Conservation (phyloP, 1,139 yeast genomes). For the Taiozyma sp. region DNA sequence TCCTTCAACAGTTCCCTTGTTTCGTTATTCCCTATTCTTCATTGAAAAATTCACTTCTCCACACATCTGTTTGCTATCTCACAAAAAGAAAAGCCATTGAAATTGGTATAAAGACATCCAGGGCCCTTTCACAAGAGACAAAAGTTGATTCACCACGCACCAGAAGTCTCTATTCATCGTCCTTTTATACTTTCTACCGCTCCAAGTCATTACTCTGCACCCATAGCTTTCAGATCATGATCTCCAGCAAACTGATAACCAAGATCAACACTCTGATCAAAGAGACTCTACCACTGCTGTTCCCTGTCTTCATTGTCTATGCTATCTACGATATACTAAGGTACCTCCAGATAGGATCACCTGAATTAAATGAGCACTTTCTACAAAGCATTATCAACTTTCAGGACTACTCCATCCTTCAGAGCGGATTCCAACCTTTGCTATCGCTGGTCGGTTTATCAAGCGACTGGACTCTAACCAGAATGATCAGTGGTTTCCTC, state of each 20-base stretch:
- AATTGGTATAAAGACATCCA: not conserved
- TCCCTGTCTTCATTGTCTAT: conserved; percentile 16
- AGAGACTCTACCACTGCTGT: conserved; percentile 14
- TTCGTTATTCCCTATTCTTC: not conserved
- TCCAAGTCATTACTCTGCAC: not conserved
- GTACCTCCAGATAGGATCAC: conserved; percentile 2
- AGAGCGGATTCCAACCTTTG: conserved; percentile 14
- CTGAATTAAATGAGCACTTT: conserved; percentile 9
- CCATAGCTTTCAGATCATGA: not conserved
- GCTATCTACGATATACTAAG: conserved; percentile 13
- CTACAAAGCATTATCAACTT: conserved; percentile 11
- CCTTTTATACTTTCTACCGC: too few species aligned
- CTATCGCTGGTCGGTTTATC: not conserved
- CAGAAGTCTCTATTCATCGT: too few species aligned
- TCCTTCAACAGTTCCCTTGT: not conserved
- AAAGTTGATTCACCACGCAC: too few species aligned
- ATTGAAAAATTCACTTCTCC: not conserved
- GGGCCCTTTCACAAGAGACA: not conserved
- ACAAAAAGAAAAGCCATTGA: not conserved
- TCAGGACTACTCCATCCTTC: conserved; percentile 11
- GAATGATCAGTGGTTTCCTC: conserved; percentile 1
- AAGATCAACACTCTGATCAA: conserved; percentile 7
- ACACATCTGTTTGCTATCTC: not conserved
- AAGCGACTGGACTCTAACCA: not conserved
- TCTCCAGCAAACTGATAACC: not conserved